phyloP scores from a whole-genome alignment of 192 early-diverging fungal genomes.

The Coemansia reversa region DNA sequence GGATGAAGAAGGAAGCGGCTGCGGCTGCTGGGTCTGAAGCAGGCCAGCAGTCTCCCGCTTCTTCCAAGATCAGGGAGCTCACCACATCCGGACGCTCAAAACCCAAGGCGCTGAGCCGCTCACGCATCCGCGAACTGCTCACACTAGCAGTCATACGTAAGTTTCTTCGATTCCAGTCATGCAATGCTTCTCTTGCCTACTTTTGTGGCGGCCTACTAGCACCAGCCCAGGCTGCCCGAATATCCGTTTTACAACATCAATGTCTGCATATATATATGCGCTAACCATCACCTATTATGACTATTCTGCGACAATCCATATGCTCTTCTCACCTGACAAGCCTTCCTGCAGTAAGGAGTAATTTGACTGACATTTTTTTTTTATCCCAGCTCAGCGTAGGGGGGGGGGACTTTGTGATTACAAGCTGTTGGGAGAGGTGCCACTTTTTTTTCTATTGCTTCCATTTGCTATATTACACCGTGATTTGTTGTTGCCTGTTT shows the following conservation, averaged over 20 bases:
- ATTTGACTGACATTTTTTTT: constrained; percentile 8
- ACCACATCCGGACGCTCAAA: constrained; percentile 25
- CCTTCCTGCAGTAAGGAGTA: constrained; percentile 20
- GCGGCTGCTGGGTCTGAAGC: constrained; percentile 13
- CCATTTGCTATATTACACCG: not conserved
- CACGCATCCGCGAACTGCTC: constrained; percentile 46
- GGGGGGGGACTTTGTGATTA: not conserved
- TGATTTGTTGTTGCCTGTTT: constrained; percentile 16
- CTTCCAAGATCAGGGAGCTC: constrained; percentile 42
- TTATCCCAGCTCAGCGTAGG: not conserved
- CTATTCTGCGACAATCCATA: not conserved
- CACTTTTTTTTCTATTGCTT: not conserved
- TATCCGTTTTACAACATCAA: not conserved
- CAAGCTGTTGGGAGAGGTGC: not conserved
- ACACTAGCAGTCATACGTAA: constrained; percentile 52
- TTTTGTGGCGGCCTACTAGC: not conserved
- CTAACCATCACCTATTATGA: constrained; percentile 4
- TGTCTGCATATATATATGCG: constrained; percentile 11
- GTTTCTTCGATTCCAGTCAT: constrained; percentile 8
- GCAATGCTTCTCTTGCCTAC: not conserved
- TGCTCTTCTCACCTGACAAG: not conserved
- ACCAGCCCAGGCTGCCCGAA: not conserved
- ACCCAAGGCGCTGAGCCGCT: constrained; percentile 43
- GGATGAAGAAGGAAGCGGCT: constrained; percentile 41
- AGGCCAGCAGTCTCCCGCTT: constrained; percentile 34